Percentiles rank a stretch among this genome's conserved stretches.
These are phyloP conservation scores for Colletotrichum phormii DNA, from an alignment of 2,329 filamentous ascomycete species.

Conservation along the genomic window DNA sequence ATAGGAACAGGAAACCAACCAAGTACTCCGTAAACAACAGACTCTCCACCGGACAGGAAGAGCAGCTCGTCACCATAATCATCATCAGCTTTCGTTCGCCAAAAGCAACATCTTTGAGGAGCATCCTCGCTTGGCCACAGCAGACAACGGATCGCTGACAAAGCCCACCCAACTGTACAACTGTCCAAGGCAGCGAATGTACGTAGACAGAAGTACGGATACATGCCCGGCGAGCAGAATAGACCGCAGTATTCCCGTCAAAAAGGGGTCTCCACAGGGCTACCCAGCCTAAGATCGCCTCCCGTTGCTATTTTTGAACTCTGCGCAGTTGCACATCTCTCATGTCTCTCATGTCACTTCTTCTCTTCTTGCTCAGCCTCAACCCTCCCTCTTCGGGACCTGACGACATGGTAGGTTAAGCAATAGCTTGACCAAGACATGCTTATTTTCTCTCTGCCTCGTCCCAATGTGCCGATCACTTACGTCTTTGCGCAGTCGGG, in stretches of 20 bases:
- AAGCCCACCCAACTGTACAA: neutral
- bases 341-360: neutral
- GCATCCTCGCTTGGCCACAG: neutral
- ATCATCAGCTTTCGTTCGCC: neutral
- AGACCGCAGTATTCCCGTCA: neutral
- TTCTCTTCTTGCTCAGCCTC: neutral
- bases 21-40: neutral
- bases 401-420: neutral
- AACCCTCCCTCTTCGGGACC: neutral
- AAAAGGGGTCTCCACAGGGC: neutral
- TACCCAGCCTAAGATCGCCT: neutral
- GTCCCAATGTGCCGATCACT: neutral
- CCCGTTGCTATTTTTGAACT: conserved; percentile 15
- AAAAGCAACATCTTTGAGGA: too few species aligned
- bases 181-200: neutral
- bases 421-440: neutral
- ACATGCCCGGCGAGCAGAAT: neutral
- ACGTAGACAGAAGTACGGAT: neutral
- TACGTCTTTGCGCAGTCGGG: neutral
- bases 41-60: neutral
- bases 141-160: neutral
- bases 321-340: too few species aligned
- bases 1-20: neutral
- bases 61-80: neutral
- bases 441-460: neutral